Conservation (phyloP, 805 yeast genomes). For the Candida patagonica region DNA sequence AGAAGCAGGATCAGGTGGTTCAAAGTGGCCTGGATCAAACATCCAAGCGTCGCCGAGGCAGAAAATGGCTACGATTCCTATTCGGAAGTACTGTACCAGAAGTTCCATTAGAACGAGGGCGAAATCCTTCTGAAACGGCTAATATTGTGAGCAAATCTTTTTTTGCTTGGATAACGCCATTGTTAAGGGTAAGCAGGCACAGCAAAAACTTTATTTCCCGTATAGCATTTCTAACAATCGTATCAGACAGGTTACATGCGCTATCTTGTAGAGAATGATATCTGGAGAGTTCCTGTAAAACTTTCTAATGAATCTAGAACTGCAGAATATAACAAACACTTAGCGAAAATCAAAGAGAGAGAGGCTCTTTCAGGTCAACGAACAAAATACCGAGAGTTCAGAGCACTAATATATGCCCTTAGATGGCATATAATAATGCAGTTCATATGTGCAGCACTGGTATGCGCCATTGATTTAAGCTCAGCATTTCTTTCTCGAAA, state of each 20-base stretch:
- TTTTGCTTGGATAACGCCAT: conserved; percentile 11
- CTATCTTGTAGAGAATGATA: conserved; percentile 8
- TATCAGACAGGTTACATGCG: conserved; percentile 10
- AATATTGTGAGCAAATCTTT: conserved; percentile 3
- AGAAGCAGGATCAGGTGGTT: too few species aligned
- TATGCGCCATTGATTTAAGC: not conserved
- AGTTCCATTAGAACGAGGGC: conserved; percentile 3
- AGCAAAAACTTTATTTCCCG: too few species aligned
- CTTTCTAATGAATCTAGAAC: conserved; percentile 2
- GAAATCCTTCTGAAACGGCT: conserved; percentile 6
- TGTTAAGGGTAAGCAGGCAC: conserved; percentile 6
- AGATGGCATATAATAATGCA: conserved; percentile 4
- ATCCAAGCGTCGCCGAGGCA: too few species aligned
- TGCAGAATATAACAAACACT: conserved; percentile 3
- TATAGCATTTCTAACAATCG: too few species aligned
- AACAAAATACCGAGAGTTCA: conserved; percentile 5
- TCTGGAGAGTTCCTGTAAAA: conserved; percentile 4
- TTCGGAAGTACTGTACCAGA: conserved; percentile 3
- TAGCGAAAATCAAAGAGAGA: not conserved
- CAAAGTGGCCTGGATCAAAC: too few species aligned
- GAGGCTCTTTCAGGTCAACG: not conserved
- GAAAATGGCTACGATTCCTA: not conserved
- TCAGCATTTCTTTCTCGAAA: conserved; percentile 7
- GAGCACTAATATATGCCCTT: conserved; percentile 5
- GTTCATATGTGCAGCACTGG: not conserved